Evolutionary conservation across 768 basidiomycete genomes (phyloP).

Genomic region (Heimioporus sp.): DNA sequence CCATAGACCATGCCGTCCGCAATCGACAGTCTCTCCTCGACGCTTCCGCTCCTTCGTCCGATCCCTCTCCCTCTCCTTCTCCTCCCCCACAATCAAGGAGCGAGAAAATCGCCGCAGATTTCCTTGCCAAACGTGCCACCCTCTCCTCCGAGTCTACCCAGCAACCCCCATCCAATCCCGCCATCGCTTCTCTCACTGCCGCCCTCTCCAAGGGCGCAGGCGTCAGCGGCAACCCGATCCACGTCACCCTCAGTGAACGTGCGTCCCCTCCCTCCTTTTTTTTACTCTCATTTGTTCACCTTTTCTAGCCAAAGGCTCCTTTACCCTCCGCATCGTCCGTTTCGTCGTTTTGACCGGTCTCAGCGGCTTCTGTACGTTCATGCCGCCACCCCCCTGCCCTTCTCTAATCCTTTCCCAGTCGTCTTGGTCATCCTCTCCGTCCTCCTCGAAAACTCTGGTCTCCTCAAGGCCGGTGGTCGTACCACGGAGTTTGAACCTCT

Average conservation of each 20-base stretch:
- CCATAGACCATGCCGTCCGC: conserved; percentile 64
- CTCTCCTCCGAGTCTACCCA: conserved; percentile 2
- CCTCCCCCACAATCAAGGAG: conserved; percentile 32
- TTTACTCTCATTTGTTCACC: background rate
- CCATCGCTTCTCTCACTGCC: conserved; percentile 42
- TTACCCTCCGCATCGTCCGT: conserved; percentile 60
- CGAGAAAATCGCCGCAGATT: conserved; percentile 41
- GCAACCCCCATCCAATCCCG: conserved; percentile 25
- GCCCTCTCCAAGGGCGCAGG: conserved; percentile 43
- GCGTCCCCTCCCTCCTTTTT: conserved; percentile 27
- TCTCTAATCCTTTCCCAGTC: conserved; percentile 40
- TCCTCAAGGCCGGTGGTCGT: conserved; percentile 84
- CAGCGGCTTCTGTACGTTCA: conserved; percentile 61
- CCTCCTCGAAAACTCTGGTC: conserved; percentile 88
- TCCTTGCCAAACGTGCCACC: conserved; percentile 32
- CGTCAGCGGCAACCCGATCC: conserved; percentile 58
- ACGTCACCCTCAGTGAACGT: conserved; percentile 84
- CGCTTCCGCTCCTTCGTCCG: conserved; percentile 7
- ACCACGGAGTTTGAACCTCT: conserved; percentile 82
- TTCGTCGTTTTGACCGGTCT: conserved; percentile 57
- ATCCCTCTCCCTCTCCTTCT: conserved; percentile 14
- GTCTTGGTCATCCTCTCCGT: conserved; percentile 85
- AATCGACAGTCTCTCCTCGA: conserved; percentile 63
- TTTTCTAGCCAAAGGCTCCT: conserved; percentile 61
- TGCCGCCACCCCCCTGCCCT: background rate